A percentile compares a stretch with the other conserved stretches of the same genome.
phyloP scores from a whole-genome alignment of 2,329 filamentous ascomycete species.

The Pseudogymnoascus sp. region DNA sequence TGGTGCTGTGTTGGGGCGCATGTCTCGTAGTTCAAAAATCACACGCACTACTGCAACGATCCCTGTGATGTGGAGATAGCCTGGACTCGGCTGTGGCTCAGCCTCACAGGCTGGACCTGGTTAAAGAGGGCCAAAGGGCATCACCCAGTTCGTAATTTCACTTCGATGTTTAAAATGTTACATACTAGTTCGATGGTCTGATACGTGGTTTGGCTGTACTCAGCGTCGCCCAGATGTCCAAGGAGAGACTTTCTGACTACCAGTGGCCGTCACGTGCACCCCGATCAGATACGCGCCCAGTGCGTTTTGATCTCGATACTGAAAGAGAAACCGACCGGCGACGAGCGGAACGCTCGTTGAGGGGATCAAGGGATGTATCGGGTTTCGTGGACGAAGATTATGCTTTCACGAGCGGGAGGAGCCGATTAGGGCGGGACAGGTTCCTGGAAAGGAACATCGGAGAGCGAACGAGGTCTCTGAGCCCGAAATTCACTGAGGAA shows the following conservation, averaged over 20 bases:
- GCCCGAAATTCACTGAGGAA: not conserved
- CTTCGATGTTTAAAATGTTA: not conserved
- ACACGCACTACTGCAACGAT: not conserved
- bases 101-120: not conserved
- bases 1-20: not conserved
- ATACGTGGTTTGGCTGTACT: not conserved
- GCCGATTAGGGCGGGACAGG: not conserved
- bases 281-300: not conserved
- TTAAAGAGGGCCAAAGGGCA: not conserved
- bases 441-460: not conserved
- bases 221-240: not conserved
- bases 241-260: not conserved
- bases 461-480: not conserved
- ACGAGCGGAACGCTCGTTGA: constrained; percentile 1
- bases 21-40: not conserved
- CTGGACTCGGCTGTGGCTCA: constrained; percentile 6
- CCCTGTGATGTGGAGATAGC: constrained; percentile 9
- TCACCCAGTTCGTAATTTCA: not conserved
- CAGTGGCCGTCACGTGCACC: not conserved
- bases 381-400: not conserved
- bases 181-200: not conserved
- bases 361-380: not conserved
- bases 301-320: constrained; percentile 1
- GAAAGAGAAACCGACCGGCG: constrained; percentile 3
- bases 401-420: not conserved